phyloP scores from a whole-genome alignment of 176 grass and related monocot genomes.

The Poa annua region DNA sequence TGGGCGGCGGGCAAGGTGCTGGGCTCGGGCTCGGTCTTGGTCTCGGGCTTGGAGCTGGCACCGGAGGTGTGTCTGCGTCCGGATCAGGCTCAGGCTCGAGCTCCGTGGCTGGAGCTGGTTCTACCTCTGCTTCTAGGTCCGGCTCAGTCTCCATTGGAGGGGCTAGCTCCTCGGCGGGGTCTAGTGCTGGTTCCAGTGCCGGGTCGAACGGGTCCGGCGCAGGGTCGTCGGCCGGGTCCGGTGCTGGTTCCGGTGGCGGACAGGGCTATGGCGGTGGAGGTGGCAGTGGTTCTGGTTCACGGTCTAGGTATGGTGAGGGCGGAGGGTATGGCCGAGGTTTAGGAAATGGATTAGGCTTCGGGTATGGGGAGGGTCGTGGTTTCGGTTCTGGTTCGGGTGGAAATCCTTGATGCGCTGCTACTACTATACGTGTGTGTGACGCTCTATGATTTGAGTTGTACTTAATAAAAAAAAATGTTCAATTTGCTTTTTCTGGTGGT shows the following conservation, averaged over 20 bases:
- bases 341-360: background rate
- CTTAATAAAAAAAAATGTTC: background rate
- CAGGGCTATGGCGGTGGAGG: constrained; percentile 1
- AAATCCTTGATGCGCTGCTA: background rate
- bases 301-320: constrained; percentile 34
- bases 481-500: background rate
- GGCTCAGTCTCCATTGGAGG: constrained; percentile 43
- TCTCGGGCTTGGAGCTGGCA: constrained; percentile 6
- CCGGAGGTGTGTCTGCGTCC: constrained; percentile 42
- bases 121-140: constrained; percentile 38
- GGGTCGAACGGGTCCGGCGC: constrained; percentile 33
- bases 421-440: background rate
- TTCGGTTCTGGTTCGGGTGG: constrained; percentile 16
- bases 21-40: constrained; percentile 50
- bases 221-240: constrained; percentile 56
- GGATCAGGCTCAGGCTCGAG: constrained; percentile 29
- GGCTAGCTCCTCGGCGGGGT: constrained; percentile 52
- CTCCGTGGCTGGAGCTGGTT: constrained; percentile 35
- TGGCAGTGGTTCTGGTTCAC: background rate
- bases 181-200: constrained; percentile 35
- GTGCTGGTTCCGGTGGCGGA: constrained; percentile 25
- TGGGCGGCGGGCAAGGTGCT: constrained; percentile 9
- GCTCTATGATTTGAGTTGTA: background rate
- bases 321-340: constrained; percentile 20
- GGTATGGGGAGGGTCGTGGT: constrained; percentile 37